A percentile compares a stretch with the other conserved stretches of the same genome.
Conservation (phyloP, 345 rosid species). For the Salix arbutifolia region DNA sequence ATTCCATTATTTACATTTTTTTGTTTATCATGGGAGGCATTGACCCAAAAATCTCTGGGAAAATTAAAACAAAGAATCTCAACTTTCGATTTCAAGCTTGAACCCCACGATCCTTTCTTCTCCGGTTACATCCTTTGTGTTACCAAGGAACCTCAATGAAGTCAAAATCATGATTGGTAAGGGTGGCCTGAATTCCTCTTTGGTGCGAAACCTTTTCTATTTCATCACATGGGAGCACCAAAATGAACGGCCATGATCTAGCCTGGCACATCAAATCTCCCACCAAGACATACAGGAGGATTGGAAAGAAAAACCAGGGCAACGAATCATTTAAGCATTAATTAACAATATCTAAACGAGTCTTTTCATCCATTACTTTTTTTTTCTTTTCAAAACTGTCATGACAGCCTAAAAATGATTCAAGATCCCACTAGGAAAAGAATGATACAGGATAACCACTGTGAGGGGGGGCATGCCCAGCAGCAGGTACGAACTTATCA, state of each 20-base stretch:
- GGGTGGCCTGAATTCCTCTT: not conserved
- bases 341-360: not conserved
- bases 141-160: not conserved
- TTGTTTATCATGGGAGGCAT: not conserved
- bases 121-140: not conserved
- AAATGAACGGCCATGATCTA: not conserved
- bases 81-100: not conserved
- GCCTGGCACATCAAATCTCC: not conserved
- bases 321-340: not conserved
- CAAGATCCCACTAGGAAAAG: constrained; percentile 9
- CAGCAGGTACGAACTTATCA: not conserved
- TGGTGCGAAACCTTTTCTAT: not conserved
- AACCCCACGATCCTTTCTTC: not conserved
- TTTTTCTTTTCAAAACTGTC: not conserved
- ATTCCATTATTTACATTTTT: not conserved
- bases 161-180: not conserved
- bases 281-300: not conserved
- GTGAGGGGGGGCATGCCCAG: not conserved
- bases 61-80: not conserved
- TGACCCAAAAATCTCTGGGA: not conserved
- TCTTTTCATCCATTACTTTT: constrained; percentile 8
- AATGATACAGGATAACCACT: constrained; percentile 11
- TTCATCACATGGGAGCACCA: not conserved
- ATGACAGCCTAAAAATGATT: constrained; percentile 9
- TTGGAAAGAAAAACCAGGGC: not conserved